Conservation (phyloP, 495 filamentous ascomycete genomes). For the Trichocladium uniseriatum region DNA sequence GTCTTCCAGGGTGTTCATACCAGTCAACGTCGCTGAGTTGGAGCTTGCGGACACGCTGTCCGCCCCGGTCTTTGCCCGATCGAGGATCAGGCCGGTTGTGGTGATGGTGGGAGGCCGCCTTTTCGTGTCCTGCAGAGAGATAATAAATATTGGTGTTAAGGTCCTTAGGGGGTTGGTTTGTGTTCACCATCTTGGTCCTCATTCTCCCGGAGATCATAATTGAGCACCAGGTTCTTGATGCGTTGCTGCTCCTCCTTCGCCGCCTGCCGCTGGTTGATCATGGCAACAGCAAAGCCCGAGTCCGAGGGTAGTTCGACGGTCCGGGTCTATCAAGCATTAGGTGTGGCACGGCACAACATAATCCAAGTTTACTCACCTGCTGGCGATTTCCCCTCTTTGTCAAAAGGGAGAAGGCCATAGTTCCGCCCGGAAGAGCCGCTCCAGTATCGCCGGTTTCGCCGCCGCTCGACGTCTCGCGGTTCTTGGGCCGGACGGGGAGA, state of each 20-base stretch:
- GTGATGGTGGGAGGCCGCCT: constrained; percentile 35
- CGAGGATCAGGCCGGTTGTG: constrained; percentile 52
- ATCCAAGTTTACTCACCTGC: constrained; percentile 49
- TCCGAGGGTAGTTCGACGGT: constrained; percentile 92
- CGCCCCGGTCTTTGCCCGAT: constrained; percentile 54
- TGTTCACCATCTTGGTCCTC: constrained; percentile 64
- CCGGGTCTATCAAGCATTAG: constrained; percentile 54
- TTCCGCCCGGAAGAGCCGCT: constrained; percentile 27
- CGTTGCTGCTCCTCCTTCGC: constrained; percentile 94
- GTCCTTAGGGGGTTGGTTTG: constrained; percentile 28
- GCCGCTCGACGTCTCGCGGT: constrained; percentile 41
- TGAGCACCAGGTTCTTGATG: constrained; percentile 94
- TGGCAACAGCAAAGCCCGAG: constrained; percentile 86
- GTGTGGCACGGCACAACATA: neutral
- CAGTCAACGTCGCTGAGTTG: constrained; percentile 97
- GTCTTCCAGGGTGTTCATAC: constrained; percentile 44
- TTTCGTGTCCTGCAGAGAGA: constrained; percentile 38
- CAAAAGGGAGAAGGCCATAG: constrained; percentile 90
- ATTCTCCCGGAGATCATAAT: constrained; percentile 81
- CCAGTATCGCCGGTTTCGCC: constrained; percentile 35
- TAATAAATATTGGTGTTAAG: constrained; percentile 39
- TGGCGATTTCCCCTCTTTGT: constrained; percentile 95
- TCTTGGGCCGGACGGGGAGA: constrained; percentile 72
- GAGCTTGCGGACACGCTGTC: constrained; percentile 80
- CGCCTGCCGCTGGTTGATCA: constrained; percentile 90